phyloP scores from a whole-genome alignment of 352 stramenopile species.

The Globisporangium nunn region DNA sequence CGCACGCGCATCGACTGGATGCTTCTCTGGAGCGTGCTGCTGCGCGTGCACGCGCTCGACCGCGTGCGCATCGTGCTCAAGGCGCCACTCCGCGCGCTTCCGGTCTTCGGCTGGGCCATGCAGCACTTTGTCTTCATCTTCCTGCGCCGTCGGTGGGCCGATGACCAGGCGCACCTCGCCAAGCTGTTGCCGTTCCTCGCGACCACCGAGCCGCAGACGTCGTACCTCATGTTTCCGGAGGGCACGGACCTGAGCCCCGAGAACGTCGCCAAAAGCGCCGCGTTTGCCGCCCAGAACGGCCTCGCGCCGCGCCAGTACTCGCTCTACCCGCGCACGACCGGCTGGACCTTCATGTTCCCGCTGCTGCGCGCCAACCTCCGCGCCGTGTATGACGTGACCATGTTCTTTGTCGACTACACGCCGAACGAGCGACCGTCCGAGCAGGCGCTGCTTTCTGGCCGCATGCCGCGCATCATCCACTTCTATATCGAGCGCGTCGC shows the following conservation, averaged over 20 bases:
- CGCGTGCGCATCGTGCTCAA: conserved; percentile 74
- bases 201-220: conserved; percentile 36
- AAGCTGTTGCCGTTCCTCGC: conserved; percentile 52
- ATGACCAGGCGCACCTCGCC: conserved; percentile 49
- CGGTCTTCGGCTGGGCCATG: conserved; percentile 84
- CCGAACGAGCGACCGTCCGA: conserved; percentile 62
- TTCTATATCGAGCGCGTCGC: conserved; percentile 66
- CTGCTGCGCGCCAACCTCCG: conserved; percentile 43
- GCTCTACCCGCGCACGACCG: conserved; percentile 71
- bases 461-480: conserved; percentile 51
- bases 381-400: conserved; percentile 76
- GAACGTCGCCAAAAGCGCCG: conserved; percentile 57
- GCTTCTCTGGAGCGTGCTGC: conserved; percentile 65
- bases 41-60: conserved; percentile 41
- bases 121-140: conserved; percentile 85
- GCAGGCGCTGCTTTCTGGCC: conserved; percentile 44
- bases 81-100: conserved; percentile 54
- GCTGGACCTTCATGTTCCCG: conserved; percentile 72
- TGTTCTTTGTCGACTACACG: conserved; percentile 74
- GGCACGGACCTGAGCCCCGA: conserved; percentile 64
- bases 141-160: conserved; percentile 54
- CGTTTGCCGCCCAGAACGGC: conserved; percentile 46
- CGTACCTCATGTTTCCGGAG: conserved; percentile 78
- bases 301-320: conserved; percentile 45
- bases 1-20: conserved; percentile 84